Evolutionary conservation across 495 filamentous ascomycete genomes (phyloP).

Genomic region (Tuber microsphaerosporum): DNA sequence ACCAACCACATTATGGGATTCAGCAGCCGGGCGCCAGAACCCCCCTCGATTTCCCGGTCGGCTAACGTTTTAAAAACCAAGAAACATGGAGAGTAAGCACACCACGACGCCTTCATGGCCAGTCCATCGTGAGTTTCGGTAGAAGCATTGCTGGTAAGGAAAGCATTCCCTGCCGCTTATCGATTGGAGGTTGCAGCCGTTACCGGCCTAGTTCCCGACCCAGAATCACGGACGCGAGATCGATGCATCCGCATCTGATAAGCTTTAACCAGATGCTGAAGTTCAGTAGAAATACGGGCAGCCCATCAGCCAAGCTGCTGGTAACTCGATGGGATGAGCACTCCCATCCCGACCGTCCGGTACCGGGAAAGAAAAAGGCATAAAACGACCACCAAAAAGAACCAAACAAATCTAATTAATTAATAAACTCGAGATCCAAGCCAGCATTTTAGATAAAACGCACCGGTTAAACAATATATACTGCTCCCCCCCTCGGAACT

Average conservation of each 20-base stretch:
- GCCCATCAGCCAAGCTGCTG: neutral
- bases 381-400: neutral
- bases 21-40: neutral
- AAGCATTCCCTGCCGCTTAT: neutral
- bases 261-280: neutral
- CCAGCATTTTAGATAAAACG: neutral
- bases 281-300: neutral
- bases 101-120: neutral
- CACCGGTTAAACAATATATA: neutral
- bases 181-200: neutral
- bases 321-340: neutral
- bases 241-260: neutral
- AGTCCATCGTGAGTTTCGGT: neutral
- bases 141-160: neutral
- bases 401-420: neutral
- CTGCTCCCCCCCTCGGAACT: neutral
- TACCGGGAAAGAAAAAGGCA: neutral
- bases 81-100: neutral
- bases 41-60: neutral
- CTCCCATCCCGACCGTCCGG: neutral
- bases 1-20: neutral
- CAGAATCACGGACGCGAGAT: neutral
- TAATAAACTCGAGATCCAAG: neutral
- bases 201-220: neutral
- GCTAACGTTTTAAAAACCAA: neutral